These are phyloP conservation scores for Penicillium dipodomyicola DNA, from an alignment of 495 filamentous ascomycete genomes.

Conservation along the genomic window DNA sequence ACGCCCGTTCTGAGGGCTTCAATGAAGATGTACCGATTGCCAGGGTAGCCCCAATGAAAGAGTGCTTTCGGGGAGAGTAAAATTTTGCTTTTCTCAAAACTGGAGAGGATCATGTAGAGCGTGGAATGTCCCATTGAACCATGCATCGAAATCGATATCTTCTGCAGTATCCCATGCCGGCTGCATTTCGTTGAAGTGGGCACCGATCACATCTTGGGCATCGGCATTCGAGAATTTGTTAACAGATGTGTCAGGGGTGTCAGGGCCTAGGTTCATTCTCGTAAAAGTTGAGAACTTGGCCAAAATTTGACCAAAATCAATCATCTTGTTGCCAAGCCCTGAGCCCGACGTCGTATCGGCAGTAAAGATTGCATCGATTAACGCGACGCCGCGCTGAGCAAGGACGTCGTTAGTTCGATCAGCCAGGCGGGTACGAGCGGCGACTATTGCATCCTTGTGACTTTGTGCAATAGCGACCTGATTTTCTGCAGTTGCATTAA, in stretches of 20 bases:
- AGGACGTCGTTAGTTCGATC: conserved; percentile 23
- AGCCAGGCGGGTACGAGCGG: conserved; percentile 29
- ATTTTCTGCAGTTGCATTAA: conserved; percentile 23
- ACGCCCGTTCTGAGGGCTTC: no score
- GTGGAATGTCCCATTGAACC: conserved; percentile 33
- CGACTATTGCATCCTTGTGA: conserved; percentile 25
- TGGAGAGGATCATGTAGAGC: conserved; percentile 16
- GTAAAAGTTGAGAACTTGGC: conserved; percentile 29
- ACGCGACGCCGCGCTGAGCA: conserved; percentile 32
- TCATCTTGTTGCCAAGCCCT: conserved; percentile 5
- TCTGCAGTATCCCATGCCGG: conserved; percentile 24
- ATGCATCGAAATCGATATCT: conserved; percentile 32
- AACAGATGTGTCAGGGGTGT: conserved; percentile 20
- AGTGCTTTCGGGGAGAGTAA: no score
- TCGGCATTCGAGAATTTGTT: conserved; percentile 16
- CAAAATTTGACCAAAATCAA: conserved; percentile 29
- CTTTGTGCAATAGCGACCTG: conserved; percentile 16
- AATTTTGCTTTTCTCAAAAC: neutral
- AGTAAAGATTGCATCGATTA: conserved; percentile 32
- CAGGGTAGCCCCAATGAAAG: neutral
- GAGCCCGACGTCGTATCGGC: conserved; percentile 16
- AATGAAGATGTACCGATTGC: no score
- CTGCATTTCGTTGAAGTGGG: conserved; percentile 24
- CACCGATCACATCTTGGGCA: conserved; percentile 18
- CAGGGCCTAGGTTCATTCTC: conserved; percentile 15